These are phyloP conservation scores for Rossbeevera mucosa DNA, from an alignment of 768 basidiomycete species.

Conservation along the genomic window DNA sequence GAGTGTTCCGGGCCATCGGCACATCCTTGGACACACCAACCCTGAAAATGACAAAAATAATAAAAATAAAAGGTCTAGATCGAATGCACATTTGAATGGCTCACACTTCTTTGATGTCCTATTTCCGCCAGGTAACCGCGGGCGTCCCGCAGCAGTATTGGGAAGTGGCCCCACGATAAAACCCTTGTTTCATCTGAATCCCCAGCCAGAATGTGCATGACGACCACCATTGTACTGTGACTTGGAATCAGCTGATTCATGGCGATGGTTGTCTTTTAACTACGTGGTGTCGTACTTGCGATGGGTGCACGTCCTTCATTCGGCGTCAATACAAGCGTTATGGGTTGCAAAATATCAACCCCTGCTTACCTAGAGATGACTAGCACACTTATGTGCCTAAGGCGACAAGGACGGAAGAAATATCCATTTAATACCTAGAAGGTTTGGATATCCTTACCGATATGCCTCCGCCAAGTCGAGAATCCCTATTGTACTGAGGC, in stretches of 20 bases:
- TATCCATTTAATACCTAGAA: background rate
- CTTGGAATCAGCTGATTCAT: background rate
- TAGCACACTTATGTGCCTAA: background rate
- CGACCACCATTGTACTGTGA: background rate
- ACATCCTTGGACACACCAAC: background rate
- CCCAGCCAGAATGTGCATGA: background rate
- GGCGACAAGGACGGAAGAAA: slow-evolving; percentile 5
- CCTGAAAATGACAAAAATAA: background rate
- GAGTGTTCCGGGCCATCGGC: too few relatives aligned
- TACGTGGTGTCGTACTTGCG: background rate
- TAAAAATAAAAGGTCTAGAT: background rate
- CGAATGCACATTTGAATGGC: background rate
- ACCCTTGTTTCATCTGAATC: slow-evolving; percentile 15
- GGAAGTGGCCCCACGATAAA: slow-evolving; percentile 6
- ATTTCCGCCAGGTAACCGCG: slow-evolving; percentile 6
- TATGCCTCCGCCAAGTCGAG: background rate
- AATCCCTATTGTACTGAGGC: background rate
- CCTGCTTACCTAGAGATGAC: slow-evolving; percentile 1
- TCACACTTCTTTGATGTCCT: slow-evolving; percentile 2
- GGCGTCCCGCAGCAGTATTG: background rate
- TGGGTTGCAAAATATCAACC: background rate
- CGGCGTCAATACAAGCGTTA: background rate
- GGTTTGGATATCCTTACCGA: background rate
- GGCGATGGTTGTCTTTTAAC: background rate
- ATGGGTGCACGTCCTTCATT: background rate